Evolutionary conservation across 306 rosid species (phyloP), one percentile per base, ranked within the genome.

Genomic region (Castanospermum australe): DNA sequence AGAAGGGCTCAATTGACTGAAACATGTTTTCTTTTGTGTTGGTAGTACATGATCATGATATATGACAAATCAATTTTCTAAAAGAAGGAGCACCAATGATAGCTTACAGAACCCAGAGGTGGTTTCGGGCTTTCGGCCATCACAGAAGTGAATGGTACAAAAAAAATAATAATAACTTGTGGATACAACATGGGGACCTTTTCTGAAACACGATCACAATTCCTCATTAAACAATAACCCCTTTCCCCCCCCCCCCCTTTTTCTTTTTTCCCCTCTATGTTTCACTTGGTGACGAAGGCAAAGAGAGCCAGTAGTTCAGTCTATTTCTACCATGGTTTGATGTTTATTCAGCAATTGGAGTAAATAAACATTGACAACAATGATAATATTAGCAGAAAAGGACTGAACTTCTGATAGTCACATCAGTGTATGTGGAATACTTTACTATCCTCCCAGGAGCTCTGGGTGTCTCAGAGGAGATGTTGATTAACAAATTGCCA

Each of bases 351-450:
- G 85, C 82, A 83, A 77, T 35, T 61, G 71, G 47, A 80, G 51
- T 47, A 60, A 79, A 63, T 55, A 77, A 79, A 76, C 87, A 79
- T 39, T 38, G 85, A 71, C 82, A 84, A 69, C 84, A 85, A 71
- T 41, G 64, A 75, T 36, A 60, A 47, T 68, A 69, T 60, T 56
- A 45, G 83, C 57, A 74, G 74, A 88, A 74, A 78, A 61, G 35
- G 82, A 78, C 87, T 66, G 88, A 87, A 85, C 91, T 86, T 79
- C 78, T 52, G 24, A 33, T 70, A 68, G 78, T 39, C 55, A 68
- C 75, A 73, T 56, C 30, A 79, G 76, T 52, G 39, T 52, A 28
- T 44, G 73, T 64, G 74, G 66, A 83, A 75, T 79, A 51, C 78
- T 73, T 61, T 13, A 42, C 33, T 28, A 30, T 68, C 51, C 36